Conservation (phyloP, 805 yeast genomes). For the Suhomyces sp. region DNA sequence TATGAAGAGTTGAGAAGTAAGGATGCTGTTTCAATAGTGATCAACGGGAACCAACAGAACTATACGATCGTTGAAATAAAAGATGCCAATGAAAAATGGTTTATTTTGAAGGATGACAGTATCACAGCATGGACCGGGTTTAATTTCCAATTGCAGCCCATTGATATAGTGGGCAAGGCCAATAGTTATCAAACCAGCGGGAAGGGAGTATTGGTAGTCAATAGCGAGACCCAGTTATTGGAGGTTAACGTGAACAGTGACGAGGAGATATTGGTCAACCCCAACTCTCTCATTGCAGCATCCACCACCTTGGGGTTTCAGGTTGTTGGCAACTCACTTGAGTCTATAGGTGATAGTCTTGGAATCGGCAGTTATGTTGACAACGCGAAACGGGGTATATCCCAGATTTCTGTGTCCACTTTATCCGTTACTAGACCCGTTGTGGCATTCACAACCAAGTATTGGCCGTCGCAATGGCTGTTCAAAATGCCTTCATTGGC, state of each 20-base stretch:
- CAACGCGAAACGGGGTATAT: background rate
- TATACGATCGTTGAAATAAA: conserved; percentile 36
- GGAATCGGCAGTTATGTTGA: no score
- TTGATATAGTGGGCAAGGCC: conserved; percentile 19
- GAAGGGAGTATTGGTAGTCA: conserved; percentile 39
- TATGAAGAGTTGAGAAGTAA: conserved; percentile 35
- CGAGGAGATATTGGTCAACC: conserved; percentile 40
- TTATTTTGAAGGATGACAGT: conserved; percentile 31
- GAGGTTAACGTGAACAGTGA: conserved; percentile 31
- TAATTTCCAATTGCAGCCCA: conserved; percentile 23
- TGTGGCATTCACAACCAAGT: no score
- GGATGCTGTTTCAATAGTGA: conserved; percentile 30
- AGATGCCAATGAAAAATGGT: conserved; percentile 38
- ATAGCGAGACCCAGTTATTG: conserved; percentile 40
- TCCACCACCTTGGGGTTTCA: conserved; percentile 2
- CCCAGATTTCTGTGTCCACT: background rate
- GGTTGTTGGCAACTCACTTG: conserved; percentile 2
- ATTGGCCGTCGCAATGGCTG: conserved; percentile 1
- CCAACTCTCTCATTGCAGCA: conserved; percentile 40
- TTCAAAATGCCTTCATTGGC: conserved; percentile 1
- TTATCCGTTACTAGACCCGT: background rate
- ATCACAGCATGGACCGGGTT: conserved; percentile 52
- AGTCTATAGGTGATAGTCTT: no score
- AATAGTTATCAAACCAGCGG: conserved; percentile 32
- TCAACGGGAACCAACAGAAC: conserved; percentile 34